Evolutionary conservation across 202 grass and related monocot species (phyloP).

Genomic region (Schoenoplectus triqueter): DNA sequence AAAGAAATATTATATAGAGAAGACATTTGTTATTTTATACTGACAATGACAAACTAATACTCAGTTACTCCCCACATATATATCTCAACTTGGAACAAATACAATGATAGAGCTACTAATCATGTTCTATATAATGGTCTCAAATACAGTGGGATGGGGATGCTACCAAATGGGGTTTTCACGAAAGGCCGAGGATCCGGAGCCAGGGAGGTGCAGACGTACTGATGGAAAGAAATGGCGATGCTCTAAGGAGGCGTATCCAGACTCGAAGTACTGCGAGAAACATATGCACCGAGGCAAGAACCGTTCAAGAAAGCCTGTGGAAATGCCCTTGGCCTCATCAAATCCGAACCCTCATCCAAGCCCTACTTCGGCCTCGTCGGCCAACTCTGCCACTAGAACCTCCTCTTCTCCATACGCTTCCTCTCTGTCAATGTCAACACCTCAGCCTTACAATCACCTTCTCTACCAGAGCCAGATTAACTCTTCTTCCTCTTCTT

Average conservation of each 20-base stretch:
- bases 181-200: slow-evolving; percentile 86
- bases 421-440: slow-evolving; percentile 33
- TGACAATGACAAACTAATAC: background rate
- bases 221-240: slow-evolving; percentile 99
- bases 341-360: slow-evolving; percentile 39
- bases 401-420: slow-evolving; percentile 39
- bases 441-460: slow-evolving; percentile 55
- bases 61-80: background rate
- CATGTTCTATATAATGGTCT: background rate
- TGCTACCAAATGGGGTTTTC: slow-evolving; percentile 78
- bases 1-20: background rate
- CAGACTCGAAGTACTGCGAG: slow-evolving; percentile 97
- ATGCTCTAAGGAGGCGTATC: slow-evolving; percentile 89
- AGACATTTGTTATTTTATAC: background rate
- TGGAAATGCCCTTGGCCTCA: slow-evolving; percentile 95
- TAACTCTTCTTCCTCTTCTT: slow-evolving; percentile 55
- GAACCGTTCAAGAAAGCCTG: slow-evolving; percentile 99
- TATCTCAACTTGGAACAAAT: background rate
- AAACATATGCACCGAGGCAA: slow-evolving; percentile 99
- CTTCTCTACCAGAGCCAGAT: slow-evolving; percentile 50
- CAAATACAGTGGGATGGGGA: slow-evolving; percentile 69
- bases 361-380: slow-evolving; percentile 41
- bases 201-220: slow-evolving; percentile 79
- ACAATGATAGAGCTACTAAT: background rate
- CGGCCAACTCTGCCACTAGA: slow-evolving; percentile 41